Percentiles rank a stretch among this genome's conserved stretches.
Evolutionary conservation across 2,329 filamentous ascomycete species (phyloP).

Genomic region (Annulohypoxylon truncatum): DNA sequence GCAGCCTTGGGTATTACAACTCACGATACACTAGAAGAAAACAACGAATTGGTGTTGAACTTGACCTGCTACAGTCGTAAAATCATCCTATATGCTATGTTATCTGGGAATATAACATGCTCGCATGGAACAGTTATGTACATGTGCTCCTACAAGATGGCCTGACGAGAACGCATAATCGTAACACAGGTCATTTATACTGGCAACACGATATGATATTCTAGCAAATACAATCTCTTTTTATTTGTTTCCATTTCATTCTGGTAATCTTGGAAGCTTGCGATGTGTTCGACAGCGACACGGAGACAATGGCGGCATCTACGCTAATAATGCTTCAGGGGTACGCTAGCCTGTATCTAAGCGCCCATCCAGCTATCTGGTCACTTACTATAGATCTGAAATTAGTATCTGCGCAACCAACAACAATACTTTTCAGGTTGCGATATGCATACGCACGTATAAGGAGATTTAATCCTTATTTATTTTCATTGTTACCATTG

Average conservation of each 20-base stretch:
- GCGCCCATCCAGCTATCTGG: conserved; percentile 21
- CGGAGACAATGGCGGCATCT: neutral
- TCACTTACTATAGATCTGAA: conserved; percentile 16
- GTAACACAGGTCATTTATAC: neutral
- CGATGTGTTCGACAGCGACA: neutral
- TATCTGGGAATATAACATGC: neutral
- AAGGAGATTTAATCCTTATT: neutral
- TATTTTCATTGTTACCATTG: neutral
- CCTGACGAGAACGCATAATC: conserved; percentile 2
- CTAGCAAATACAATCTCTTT: neutral
- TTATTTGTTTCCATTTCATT: conserved; percentile 7
- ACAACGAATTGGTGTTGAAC: neutral
- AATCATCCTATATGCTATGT: neutral
- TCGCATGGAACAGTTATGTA: conserved; percentile 20
- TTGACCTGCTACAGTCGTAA: neutral
- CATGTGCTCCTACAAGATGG: conserved; percentile 19
- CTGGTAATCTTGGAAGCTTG: neutral
- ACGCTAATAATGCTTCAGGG: conserved; percentile 2
- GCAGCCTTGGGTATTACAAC: conserved; percentile 20
- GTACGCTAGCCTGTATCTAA: conserved; percentile 26
- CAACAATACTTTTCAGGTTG: conserved; percentile 26
- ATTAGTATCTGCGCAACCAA: conserved; percentile 25
- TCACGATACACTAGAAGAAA: conserved; percentile 4
- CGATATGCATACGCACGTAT: conserved; percentile 19
- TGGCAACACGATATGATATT: conserved; percentile 5